Base-by-base conservation (phyloP, 345 rosid genomes). In the Salix exigua region DNA sequence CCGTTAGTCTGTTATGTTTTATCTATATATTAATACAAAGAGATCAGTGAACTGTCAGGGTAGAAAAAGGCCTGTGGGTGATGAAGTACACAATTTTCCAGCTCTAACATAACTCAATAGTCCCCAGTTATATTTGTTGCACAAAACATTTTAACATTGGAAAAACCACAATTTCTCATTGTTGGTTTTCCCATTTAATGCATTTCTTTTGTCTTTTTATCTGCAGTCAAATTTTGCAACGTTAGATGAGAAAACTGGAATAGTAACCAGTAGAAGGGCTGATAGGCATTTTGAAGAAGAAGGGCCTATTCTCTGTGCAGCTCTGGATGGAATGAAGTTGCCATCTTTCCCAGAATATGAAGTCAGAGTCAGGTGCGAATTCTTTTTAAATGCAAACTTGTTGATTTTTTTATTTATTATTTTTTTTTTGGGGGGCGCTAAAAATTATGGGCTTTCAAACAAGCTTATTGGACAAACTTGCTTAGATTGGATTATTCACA, bases 241-340 rank as follows among this genome's bases (percentile, higher is more conserved):
- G 1, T 84, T 92, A 88, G 99, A 96, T 79, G 97, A 87, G 85
- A 87, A 89, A 85, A 85, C 94, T 78, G 98, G 98, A 71, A 74
- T 90, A 67, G 97, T 96, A 71, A 80, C 81, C 66, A 91, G 96
- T 75, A 86, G 99, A 77, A 89, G 99, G 83, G 98, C 98, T 83
- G 99, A 96, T 80, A 83, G 99, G 80, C 96, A 93, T 82, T 96
- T 96, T 74, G 99, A 93, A 84, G 94, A 93, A 83, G 97, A 93
- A 88, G 99, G 98, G 40, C 99, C 97, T n/a, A 86, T 92, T 62
- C 91, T 96, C 35, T 96, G 97, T 82, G 85, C 91, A 21, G 98
- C 98, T 65, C 86, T 96, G 71, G 98, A 96, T 85, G 86, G 90
- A 66, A 86, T 96, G 97, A 96, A 88, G 83, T 90, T 96, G 70